A percentile compares a stretch with the other conserved stretches of the same genome.
Evolutionary conservation across 495 filamentous ascomycete genomes (phyloP).

Genomic region (Massariosphaeria phaeospora): DNA sequence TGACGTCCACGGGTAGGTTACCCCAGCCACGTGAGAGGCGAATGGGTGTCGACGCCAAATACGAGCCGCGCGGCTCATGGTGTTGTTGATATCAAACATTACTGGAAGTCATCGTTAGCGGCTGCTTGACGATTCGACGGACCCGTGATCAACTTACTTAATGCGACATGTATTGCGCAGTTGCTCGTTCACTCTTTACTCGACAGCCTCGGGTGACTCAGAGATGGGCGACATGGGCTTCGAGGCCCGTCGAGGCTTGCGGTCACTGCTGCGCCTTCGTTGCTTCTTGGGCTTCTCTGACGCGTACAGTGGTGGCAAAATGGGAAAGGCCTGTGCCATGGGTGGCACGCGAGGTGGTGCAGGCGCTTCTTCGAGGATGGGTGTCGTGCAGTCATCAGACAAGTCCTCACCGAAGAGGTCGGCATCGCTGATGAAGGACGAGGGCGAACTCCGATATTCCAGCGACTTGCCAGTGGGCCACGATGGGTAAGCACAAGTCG

Average conservation of each 20-base stretch:
- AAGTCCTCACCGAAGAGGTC: slow-evolving; percentile 40
- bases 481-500: slow-evolving; percentile 34
- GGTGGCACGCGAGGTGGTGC: slow-evolving; percentile 36
- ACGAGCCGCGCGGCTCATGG: slow-evolving; percentile 16
- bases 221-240: slow-evolving; percentile 38
- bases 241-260: slow-evolving; percentile 31
- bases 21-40: slow-evolving; percentile 5
- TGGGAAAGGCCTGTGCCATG: slow-evolving; percentile 30
- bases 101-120: slow-evolving; percentile 20
- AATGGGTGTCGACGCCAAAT: slow-evolving; percentile 14
- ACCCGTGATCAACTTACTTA: slow-evolving; percentile 31
- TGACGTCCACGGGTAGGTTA: slow-evolving; percentile 4
- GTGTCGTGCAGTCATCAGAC: slow-evolving; percentile 14
- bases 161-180: neutral
- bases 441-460: slow-evolving; percentile 20
- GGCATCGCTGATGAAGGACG: slow-evolving; percentile 41
- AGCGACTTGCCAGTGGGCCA: slow-evolving; percentile 36
- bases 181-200: slow-evolving; percentile 18
- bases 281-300: slow-evolving; percentile 36
- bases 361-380: slow-evolving; percentile 38
- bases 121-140: slow-evolving; percentile 6
- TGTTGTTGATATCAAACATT: slow-evolving; percentile 14
- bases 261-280: slow-evolving; percentile 30
- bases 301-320: slow-evolving; percentile 39
- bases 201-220: slow-evolving; percentile 31